Evolutionary conservation across 2,329 filamentous ascomycete genomes (phyloP).

Genomic region (Aspergillus sp.): DNA sequence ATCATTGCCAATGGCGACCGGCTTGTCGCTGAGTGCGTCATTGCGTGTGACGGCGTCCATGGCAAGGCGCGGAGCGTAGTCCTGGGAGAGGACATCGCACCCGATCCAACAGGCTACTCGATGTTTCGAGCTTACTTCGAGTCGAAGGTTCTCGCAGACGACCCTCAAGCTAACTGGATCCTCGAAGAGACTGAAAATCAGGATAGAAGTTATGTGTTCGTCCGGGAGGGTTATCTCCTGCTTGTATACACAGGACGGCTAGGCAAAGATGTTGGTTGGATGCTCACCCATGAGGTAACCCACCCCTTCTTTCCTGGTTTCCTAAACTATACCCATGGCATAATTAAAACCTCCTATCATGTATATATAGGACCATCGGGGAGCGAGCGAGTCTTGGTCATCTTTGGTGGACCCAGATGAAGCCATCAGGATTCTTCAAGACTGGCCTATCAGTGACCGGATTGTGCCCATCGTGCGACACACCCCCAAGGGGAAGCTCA

Average conservation of each 20-base stretch:
- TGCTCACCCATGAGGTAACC: too few relatives aligned
- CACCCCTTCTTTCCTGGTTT: too few relatives aligned
- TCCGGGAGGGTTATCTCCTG: too few relatives aligned
- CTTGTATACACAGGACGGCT: too few relatives aligned
- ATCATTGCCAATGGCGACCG: background rate
- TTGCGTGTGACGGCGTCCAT: conserved; percentile 4
- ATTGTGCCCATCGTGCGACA: background rate
- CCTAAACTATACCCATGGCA: too few relatives aligned
- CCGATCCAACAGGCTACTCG: background rate
- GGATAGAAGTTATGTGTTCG: background rate
- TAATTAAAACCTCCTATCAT: too few relatives aligned
- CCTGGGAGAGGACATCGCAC: background rate
- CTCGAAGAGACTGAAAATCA: background rate
- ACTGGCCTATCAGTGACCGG: background rate
- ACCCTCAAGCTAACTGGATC: background rate
- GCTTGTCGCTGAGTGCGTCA: conserved; percentile 3
- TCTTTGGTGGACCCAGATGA: background rate
- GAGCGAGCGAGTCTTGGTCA: too few relatives aligned
- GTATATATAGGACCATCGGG: too few relatives aligned
- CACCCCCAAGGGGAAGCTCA: background rate
- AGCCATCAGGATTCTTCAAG: background rate
- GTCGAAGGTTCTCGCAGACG: background rate
- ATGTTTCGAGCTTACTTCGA: background rate
- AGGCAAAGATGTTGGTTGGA: too few relatives aligned
- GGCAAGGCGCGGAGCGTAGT: background rate